Percentiles rank a stretch among this genome's conserved stretches.
Evolutionary conservation across 2,329 filamentous ascomycete genomes (phyloP).

Genomic region (Atkinsonella texensis): DNA sequence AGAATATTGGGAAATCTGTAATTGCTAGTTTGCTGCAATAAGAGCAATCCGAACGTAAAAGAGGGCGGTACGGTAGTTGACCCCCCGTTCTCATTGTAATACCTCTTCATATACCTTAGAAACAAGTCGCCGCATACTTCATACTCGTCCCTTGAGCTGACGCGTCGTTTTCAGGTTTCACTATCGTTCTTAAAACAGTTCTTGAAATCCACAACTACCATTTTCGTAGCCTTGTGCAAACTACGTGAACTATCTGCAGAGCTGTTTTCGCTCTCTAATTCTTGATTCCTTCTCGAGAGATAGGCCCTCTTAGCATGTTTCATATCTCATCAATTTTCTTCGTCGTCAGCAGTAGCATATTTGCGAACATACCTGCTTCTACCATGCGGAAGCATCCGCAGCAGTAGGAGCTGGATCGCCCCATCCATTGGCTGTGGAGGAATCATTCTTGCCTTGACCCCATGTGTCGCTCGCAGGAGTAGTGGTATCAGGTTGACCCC

Average conservation of each 20-base stretch:
- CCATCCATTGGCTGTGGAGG: not conserved
- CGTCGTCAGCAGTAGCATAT: not conserved
- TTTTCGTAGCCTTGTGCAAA: not conserved
- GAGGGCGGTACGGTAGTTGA: not conserved
- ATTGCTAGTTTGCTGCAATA: not conserved
- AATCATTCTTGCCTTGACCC: not conserved
- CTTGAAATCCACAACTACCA: not conserved
- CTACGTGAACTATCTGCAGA: not conserved
- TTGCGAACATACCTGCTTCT: not conserved
- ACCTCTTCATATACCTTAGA: not conserved
- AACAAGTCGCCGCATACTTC: not conserved
- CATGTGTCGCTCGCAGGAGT: not conserved
- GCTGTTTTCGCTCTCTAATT: not conserved
- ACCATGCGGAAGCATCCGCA: not conserved
- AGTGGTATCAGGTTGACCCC: not conserved
- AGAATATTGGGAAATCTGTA: slow-evolving; percentile 33
- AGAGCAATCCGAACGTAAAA: not conserved
- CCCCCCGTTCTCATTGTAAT: not conserved
- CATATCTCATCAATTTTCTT: no score
- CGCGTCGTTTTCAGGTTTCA: not conserved
- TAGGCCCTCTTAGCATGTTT: not conserved
- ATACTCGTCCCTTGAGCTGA: not conserved
- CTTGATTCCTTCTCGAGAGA: not conserved
- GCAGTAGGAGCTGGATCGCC: not conserved
- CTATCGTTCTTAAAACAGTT: not conserved